Evolutionary conservation across 169 alveolate species (phyloP).

Genomic region (Amoebophrya sp.): DNA sequence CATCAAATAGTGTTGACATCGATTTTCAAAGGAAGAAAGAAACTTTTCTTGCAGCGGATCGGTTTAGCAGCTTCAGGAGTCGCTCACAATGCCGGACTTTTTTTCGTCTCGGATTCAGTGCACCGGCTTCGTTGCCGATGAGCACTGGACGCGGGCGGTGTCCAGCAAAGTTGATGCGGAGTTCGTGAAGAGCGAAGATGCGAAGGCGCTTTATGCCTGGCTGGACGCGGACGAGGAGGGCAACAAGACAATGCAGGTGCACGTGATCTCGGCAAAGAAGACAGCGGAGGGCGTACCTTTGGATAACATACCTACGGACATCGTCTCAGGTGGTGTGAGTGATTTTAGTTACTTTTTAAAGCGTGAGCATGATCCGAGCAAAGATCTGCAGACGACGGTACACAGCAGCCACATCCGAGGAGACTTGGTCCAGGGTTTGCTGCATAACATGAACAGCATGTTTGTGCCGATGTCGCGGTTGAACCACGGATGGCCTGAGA

Average conservation of each 20-base stretch:
- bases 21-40: background rate
- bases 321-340: background rate
- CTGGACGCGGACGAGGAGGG: background rate
- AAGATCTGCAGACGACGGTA: background rate
- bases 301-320: background rate
- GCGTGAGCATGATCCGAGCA: background rate
- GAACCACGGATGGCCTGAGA: conserved; percentile 76
- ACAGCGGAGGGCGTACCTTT: background rate
- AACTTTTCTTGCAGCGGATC: background rate
- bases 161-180: background rate
- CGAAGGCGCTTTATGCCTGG: background rate
- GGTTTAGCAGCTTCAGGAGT: background rate
- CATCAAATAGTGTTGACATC: background rate
- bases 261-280: background rate
- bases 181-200: background rate
- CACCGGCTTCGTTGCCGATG: background rate
- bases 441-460: conserved; percentile 28
- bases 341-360: background rate
- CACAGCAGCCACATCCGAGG: background rate
- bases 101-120: background rate
- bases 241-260: background rate
- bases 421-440: conserved; percentile 25
- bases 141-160: background rate
- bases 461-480: conserved; percentile 35
- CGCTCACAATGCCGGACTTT: background rate